Evolutionary conservation across 257 asterid genomes (phyloP).

Genomic region (Solanum chilense): DNA sequence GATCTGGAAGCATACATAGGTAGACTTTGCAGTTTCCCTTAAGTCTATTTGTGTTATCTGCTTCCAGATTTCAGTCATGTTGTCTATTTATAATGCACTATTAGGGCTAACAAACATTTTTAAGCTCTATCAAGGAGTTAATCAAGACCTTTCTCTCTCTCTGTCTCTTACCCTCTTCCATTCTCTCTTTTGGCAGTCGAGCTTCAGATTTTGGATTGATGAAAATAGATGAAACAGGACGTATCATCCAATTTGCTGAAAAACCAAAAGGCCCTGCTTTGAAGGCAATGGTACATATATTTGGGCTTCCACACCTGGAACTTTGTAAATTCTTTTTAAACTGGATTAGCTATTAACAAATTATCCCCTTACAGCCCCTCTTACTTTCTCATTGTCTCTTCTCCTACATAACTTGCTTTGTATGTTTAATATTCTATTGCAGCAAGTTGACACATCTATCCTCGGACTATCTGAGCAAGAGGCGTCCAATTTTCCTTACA

Average conservation of each 20-base stretch:
- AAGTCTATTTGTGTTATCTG: neutral
- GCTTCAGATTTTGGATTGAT: conserved; percentile 92
- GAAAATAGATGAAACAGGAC: conserved; percentile 70
- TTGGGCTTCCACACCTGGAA: neutral
- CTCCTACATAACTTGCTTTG: neutral
- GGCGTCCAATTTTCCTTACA: conserved; percentile 51
- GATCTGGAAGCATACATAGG: neutral
- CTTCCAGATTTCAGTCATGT: neutral
- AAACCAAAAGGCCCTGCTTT: conserved; percentile 78
- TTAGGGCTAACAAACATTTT: neutral
- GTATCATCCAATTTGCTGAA: conserved; percentile 69
- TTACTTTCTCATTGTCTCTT: neutral
- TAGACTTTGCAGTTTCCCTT: neutral
- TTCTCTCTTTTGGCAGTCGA: conserved; percentile 41
- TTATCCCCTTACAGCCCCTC: neutral
- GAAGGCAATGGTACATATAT: conserved; percentile 52
- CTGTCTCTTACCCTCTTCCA: neutral
- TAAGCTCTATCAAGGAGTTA: neutral
- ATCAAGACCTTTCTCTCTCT: neutral
- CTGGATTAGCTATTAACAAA: neutral
- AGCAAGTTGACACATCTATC: conserved; percentile 82
- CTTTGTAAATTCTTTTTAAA: neutral
- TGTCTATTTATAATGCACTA: neutral
- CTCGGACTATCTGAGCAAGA: conserved; percentile 68
- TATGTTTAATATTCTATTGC: conserved; percentile 16